Evolutionary conservation across 2,329 filamentous ascomycete species (phyloP), one percentile per base, ranked within the genome.

Genomic region (Pseudogymnoascus sp.): DNA sequence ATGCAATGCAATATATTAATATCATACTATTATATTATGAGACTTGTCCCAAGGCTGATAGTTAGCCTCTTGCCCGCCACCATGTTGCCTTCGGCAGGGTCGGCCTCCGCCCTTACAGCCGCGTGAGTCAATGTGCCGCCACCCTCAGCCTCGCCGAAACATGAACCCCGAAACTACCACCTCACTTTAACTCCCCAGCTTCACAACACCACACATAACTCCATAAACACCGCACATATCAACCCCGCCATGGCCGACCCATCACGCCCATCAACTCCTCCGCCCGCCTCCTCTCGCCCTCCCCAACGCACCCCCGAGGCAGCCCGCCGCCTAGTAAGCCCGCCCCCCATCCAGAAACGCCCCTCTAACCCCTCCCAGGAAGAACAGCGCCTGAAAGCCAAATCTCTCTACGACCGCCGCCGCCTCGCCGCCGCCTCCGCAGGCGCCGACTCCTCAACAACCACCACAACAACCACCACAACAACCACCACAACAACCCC

Each of bases 301-400:
- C 26, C 46, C 5, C 46, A 53, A 19, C 46, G 46, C 26, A 53
- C 46, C n/a, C 46, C 46, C 19, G 46, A 53, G 2, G 46, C 46
- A 53, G 46, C 46, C 4, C 46, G 46, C 46, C 46, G 26, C 46
- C 26, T 53, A 2, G 46, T 53, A 53, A 53, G 46, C 26, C n/a
- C 4, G 6, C 26, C 14, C 1, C 46, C 7, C 14, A 11, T 12
- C 6, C 22, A 12, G 5, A 11, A 4, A 26, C 26, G 2, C 12
- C 24, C 14, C 26, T 53, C 46, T 53, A 53, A 53, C 46, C 10
- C 24, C 2, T n/a, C 14, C 37, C 64, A 95, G 90, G 93, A 97
- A 84, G 87, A 93, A 74, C 93, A 88, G 70, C 86, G 93, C 19
- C 83, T 97, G 31, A 90, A 87, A 76, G 91, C 95, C 62, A 98